Percentiles rank a stretch among this genome's conserved stretches.
Conservation (phyloP, 1,284 basidiomycete species). For the Cryptococcus sp. region DNA sequence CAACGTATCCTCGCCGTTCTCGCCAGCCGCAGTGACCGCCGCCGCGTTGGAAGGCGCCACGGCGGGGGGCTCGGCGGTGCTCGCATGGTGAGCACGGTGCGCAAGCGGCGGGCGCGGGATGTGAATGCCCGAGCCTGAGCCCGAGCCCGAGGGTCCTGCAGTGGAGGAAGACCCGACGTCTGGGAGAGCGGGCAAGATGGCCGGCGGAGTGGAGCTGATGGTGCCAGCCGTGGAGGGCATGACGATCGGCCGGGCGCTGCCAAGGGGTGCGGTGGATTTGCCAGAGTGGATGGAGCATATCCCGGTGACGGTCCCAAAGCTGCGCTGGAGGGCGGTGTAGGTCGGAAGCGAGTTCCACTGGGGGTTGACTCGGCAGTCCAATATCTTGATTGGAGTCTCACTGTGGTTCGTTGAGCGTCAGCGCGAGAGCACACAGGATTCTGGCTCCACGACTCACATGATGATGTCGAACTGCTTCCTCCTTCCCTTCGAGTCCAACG, state of each 20-base stretch:
- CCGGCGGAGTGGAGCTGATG: not conserved
- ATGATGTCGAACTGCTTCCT: slow-evolving; percentile 84
- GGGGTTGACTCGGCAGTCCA: slow-evolving; percentile 68
- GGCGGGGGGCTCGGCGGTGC: not conserved
- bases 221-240: not conserved
- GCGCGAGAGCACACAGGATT: not conserved
- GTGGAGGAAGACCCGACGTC: not conserved
- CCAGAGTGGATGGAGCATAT: slow-evolving; percentile 38
- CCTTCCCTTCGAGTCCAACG: slow-evolving; percentile 65
- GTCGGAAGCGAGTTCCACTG: slow-evolving; percentile 71
- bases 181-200: not conserved
- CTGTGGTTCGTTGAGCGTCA: slow-evolving; percentile 16
- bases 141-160: not conserved
- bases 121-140: not conserved
- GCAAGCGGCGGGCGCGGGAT: not conserved
- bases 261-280: slow-evolving; percentile 2
- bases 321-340: slow-evolving; percentile 34
- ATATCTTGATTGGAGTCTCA: slow-evolving; percentile 51
- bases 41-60: not conserved
- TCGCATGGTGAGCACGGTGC: not conserved
- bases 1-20: slow-evolving; percentile 41
- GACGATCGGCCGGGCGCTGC: not conserved
- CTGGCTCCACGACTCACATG: slow-evolving; percentile 51
- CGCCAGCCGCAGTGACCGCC: not conserved
- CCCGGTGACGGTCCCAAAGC: slow-evolving; percentile 13